Base-by-base conservation (phyloP, 345 rosid species). In the Eucalyptus camaldulensis region DNA sequence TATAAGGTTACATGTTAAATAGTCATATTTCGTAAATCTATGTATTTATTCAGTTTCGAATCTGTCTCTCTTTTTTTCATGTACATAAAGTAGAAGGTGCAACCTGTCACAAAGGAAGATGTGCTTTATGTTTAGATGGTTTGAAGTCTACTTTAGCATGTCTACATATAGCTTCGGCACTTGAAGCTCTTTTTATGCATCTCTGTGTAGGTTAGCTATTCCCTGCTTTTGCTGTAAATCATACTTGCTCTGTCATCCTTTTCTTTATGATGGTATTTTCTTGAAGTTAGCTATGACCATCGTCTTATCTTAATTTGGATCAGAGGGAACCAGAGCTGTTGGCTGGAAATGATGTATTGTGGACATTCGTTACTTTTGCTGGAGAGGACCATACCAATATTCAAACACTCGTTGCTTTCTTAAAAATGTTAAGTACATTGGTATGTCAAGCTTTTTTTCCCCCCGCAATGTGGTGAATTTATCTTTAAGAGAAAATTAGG, bases 341-440 rank as follows among this genome's bases (percentile, higher is more conserved):
- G 90, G 93, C 96, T 90, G 97, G 97, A 92, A 96, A 97, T 93
- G 99, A 97, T 91, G 96, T 96, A 90, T 92, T 97, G 91, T 97
- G 99, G 99, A 97, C 98, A 47, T 97, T 97, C 91, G 98, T 97
- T 91, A 95, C 94, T 91, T 97, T 97, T 94, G 99, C 99, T 83
- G 99, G 99, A 89, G 99, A 97, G 90, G 99, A 97, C 92, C 99
- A 97, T 93, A 95, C 98, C 47, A 97, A 96, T 92, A 94, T 96
- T 91, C 95, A 96, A 92, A 97, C 99, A 27, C 98, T 96, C 50
- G 99, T 94, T 92, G 98, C 99, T 88, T 97, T 97, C 95, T 93
- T 97, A 90, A 95, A 95, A 92, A 96, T 97, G 99, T 93, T 96
- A 89, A 91, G 98, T 92, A 95, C 98, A 93, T 93, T 97, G 99